Evolutionary conservation across 306 rosid genomes (phyloP).

Genomic region (Crotalaria pallida): DNA sequence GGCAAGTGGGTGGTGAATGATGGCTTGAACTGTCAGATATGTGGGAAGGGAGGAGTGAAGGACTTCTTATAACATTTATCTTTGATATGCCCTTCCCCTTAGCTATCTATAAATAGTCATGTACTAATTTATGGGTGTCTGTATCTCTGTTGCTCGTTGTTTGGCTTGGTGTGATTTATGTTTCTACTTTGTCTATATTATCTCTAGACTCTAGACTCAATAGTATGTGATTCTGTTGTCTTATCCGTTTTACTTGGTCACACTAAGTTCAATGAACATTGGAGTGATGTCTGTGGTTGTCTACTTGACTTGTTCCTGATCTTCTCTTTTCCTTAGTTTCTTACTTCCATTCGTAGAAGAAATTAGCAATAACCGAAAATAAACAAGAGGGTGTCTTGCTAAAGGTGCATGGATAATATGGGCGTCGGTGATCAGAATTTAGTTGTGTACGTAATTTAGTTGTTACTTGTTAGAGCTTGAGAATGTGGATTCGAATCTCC

Average conservation of each 20-base stretch:
- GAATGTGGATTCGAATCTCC: not conserved
- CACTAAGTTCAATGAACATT: not conserved
- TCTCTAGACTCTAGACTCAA: not conserved
- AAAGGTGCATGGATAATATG: too few species aligned
- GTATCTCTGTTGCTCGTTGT: not conserved
- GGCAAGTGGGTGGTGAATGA: slow-evolving; percentile 93
- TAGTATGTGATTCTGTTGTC: not conserved
- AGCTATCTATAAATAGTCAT: too few species aligned
- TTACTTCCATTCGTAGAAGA: not conserved
- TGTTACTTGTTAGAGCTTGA: not conserved
- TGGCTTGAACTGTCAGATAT: slow-evolving; percentile 2
- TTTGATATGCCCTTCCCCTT: slow-evolving; percentile 9
- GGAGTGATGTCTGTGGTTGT: not conserved
- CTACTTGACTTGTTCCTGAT: not conserved
- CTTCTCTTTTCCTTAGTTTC: not conserved
- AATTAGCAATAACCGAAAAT: too few species aligned
- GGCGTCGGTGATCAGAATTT: too few species aligned
- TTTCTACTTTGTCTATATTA: not conserved
- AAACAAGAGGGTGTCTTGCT: too few species aligned
- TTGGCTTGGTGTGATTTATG: not conserved
- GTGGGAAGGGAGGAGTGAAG: slow-evolving; percentile 1
- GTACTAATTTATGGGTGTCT: not conserved
- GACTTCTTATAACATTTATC: not conserved
- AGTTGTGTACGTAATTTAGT: too few species aligned
- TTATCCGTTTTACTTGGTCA: not conserved